phyloP scores from a whole-genome alignment of 2,329 filamentous ascomycete genomes.

The Xylariaceae sp. region DNA sequence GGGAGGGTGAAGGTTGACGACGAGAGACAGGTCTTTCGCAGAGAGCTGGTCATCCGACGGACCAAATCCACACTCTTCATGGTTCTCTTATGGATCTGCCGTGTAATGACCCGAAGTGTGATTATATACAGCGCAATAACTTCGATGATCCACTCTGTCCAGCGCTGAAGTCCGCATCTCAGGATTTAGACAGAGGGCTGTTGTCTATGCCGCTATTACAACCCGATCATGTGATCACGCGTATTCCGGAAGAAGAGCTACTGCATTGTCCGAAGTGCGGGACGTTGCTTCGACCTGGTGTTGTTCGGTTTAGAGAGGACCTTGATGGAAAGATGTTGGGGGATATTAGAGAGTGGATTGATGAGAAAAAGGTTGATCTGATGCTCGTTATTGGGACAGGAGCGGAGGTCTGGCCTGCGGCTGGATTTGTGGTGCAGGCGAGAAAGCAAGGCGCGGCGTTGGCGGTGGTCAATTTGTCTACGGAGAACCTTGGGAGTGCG shows the following conservation, averaged over 20 bases:
- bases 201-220: constrained; percentile 41
- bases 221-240: constrained; percentile 41
- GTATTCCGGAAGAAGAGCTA: constrained; percentile 48
- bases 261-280: constrained; percentile 68
- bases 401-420: constrained; percentile 72
- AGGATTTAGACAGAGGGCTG: constrained; percentile 37
- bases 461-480: constrained; percentile 72
- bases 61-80: constrained; percentile 70
- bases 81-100: constrained; percentile 78
- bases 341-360: constrained; percentile 62
- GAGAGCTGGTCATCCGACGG: constrained; percentile 64
- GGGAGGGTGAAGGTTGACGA: not conserved
- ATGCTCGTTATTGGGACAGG: constrained; percentile 84
- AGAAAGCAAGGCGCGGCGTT: constrained; percentile 63
- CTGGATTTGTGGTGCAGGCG: constrained; percentile 65
- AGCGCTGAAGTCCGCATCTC: constrained; percentile 62
- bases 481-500: constrained; percentile 34
- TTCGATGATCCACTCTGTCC: constrained; percentile 74
- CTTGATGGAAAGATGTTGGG: constrained; percentile 59
- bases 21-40: constrained; percentile 58
- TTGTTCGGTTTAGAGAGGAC: constrained; percentile 81
- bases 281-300: constrained; percentile 64
- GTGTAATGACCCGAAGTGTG: constrained; percentile 62
- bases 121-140: constrained; percentile 63
- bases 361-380: constrained; percentile 58